Conservation (phyloP, 306 rosid species). For the Acacia crassicarpa region DNA sequence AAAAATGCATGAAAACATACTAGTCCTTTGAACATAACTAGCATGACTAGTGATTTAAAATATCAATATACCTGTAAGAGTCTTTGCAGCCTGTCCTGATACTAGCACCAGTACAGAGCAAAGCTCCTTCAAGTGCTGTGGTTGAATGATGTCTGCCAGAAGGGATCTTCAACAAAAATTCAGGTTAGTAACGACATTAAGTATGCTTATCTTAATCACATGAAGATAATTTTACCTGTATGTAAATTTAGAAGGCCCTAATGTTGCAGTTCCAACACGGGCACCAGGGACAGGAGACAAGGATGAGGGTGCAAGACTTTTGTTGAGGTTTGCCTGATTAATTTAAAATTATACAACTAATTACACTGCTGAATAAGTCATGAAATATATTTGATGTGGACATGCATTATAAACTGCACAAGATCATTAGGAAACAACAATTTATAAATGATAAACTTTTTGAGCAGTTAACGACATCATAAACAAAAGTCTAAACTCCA, state of each 20-base stretch:
- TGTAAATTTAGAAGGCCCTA: conserved; percentile 88
- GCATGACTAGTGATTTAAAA: conserved; percentile 11
- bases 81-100: conserved; percentile 85
- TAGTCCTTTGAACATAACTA: background rate
- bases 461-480: conserved; percentile 5
- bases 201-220: conserved; percentile 21
- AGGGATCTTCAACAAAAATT: conserved; percentile 74
- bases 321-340: conserved; percentile 68
- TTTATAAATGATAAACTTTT: background rate
- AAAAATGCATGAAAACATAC: conserved; percentile 11
- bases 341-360: conserved; percentile 23
- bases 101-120: conserved; percentile 91
- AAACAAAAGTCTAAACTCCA: conserved; percentile 11
- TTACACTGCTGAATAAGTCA: background rate
- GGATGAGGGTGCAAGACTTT: conserved; percentile 62
- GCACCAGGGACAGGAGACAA: conserved; percentile 60
- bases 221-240: conserved; percentile 65
- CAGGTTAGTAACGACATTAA: conserved; percentile 38
- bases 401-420: conserved; percentile 25
- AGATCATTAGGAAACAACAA: conserved; percentile 19
- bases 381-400: background rate
- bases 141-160: conserved; percentile 94
- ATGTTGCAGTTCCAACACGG: conserved; percentile 63
- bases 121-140: conserved; percentile 91
- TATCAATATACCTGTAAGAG: conserved; percentile 61